Base-by-base conservation (phyloP, 495 filamentous ascomycete species). In the Chaetomidium leptoderma region DNA sequence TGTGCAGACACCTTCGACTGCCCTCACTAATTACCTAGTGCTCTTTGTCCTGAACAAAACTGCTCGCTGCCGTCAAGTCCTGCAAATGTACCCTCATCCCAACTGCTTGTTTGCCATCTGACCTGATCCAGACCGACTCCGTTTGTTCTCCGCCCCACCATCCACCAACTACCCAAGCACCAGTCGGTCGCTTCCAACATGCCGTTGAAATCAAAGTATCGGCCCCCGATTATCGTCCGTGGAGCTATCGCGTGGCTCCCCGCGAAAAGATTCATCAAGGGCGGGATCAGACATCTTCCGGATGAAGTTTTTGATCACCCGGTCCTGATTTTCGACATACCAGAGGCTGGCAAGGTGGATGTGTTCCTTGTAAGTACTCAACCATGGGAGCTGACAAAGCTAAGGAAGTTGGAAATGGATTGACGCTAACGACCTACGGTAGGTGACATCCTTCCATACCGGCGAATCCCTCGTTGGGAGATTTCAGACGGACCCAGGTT, bases 181-280 rank as follows among this genome's bases (percentile, higher is more conserved):
- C 3, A 16, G 32, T 33, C 11, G 6, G 32, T 11, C 32, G 6
- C 6, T 33, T 6, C 11, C 6, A 33, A 6, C 32, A 11, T 33
- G 11, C 11, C n/a, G n/a, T 6, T 33, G 32, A 6, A 33, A 6
- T 33, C 6, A 11, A 39, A 14, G 14, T 39, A 49, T n/a, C 30
- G 17, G 1, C 16, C 29, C n/a, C 11, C 46, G 2, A 33, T 16
- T 16, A 23, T 53, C n/a, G 26, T 8, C 16, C 35, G 50, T 24
- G 50, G 50, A 5, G 36, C 16, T 3, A 53, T 53, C 24, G 50
- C 21, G 0, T 53, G 50, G 50, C 26, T 53, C 14, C 50, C 50
- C 4, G 32, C 16, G 6, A 17, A 19, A n/a, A 36, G 50, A 11
- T 53, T 11, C 26, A 30, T 42, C 36, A 32, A 21, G 4, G 5